Conservation (phyloP, 306 rosid species). For the Gynostemma pentaphyllum region DNA sequence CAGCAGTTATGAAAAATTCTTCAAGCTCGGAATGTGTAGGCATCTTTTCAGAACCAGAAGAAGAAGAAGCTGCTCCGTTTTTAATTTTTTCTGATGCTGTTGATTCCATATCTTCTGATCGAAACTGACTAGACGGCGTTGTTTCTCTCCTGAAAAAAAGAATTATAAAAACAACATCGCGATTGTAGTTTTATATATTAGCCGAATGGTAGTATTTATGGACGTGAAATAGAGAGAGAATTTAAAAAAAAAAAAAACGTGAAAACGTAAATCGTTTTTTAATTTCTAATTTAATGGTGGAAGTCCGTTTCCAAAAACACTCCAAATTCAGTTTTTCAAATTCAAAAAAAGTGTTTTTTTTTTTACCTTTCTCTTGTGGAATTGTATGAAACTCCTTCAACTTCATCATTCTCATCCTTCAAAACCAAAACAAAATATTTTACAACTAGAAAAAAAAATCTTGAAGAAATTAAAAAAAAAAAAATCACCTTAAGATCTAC, state of each 20-base stretch:
- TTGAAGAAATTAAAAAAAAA: background rate
- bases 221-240: background rate
- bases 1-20: constrained; percentile 62
- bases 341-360: no score
- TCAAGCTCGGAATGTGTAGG: constrained; percentile 60
- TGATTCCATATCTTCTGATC: constrained; percentile 27
- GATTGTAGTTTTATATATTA: constrained; percentile 4
- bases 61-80: constrained; percentile 30
- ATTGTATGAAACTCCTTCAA: constrained; percentile 52
- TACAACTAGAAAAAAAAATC: background rate
- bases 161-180: background rate
- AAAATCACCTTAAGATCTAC: constrained; percentile 84
- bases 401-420: constrained; percentile 61
- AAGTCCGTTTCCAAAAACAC: constrained; percentile 8
- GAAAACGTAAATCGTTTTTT: constrained; percentile 9
- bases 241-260: background rate
- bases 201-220: background rate
- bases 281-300: constrained; percentile 6
- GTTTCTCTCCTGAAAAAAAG: constrained; percentile 48
- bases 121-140: constrained; percentile 38
- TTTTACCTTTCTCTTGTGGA: constrained; percentile 53
- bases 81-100: constrained; percentile 15
- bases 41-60: constrained; percentile 23
- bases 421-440: constrained; percentile 17
- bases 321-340: constrained; percentile 20